These are phyloP conservation scores for Phytopythium cucurbitacearum DNA, from an alignment of 352 stramenopile species.

Conservation along the genomic window DNA sequence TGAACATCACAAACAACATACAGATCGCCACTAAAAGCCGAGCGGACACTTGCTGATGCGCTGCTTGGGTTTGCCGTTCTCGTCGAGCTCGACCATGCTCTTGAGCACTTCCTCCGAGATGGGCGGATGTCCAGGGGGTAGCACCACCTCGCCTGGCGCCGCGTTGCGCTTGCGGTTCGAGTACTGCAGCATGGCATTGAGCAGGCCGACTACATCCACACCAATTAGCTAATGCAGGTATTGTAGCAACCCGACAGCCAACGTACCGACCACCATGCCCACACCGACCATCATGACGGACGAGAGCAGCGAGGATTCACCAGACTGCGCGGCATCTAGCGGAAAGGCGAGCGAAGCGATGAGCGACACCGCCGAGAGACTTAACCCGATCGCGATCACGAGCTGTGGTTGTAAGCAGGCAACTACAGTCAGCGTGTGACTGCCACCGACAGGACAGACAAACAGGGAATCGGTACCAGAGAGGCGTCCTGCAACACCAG, in stretches of 20 bases:
- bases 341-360: slow-evolving; percentile 41
- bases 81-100: slow-evolving; percentile 32
- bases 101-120: slow-evolving; percentile 30
- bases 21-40: slow-evolving; percentile 31
- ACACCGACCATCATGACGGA: slow-evolving; percentile 59
- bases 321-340: slow-evolving; percentile 39
- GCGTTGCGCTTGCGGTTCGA: slow-evolving; percentile 28
- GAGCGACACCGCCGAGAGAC: slow-evolving; percentile 47
- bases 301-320: slow-evolving; percentile 61
- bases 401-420: slow-evolving; percentile 1
- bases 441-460: not conserved
- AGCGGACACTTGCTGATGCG: slow-evolving; percentile 58
- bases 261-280: slow-evolving; percentile 43
- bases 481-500: slow-evolving; percentile 49
- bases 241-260: not conserved
- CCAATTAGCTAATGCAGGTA: slow-evolving; percentile 1
- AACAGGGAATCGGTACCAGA: slow-evolving; percentile 18
- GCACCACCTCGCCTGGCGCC: slow-evolving; percentile 24
- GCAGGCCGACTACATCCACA: slow-evolving; percentile 21
- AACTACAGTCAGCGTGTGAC: too few species aligned
- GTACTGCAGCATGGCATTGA: slow-evolving; percentile 42
- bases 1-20: not conserved
- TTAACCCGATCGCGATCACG: slow-evolving; percentile 23
- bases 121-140: slow-evolving; percentile 28
- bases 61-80: slow-evolving; percentile 42